Base-by-base conservation (phyloP, 1,284 basidiomycete genomes). In the Apiotrichum gamsii region DNA sequence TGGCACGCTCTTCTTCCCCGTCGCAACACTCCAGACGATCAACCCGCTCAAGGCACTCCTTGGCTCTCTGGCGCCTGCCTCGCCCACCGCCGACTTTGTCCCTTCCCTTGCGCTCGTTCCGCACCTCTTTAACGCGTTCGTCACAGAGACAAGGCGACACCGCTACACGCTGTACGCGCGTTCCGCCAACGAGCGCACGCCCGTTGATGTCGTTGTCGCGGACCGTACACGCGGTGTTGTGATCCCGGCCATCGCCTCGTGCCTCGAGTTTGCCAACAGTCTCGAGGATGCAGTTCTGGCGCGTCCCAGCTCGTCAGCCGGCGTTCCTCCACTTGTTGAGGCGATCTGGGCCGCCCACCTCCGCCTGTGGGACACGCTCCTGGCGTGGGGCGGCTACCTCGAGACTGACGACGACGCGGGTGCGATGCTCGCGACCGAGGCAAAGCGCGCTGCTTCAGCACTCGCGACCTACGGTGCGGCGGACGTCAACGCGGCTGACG, bases 381-480 rank as follows among this genome's bases (percentile, higher is more conserved):
- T 54, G 15, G 29, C 28, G 3, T 72, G 69, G 69, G 67, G 67
- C 20, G 67, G 67, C 19, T 72, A 70, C 42, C 56, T 69, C 39
- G 69, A 70, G 51, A 48, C 58, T 13, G 67, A 72, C 32, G 47
- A 29, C 2, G 38, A 32, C 0, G 67, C 65, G 47, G 47, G 49
- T 5, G 33, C 42, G 13, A 38, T 69, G 5, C 49, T 70, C 5
- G 35, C 48, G 3, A 20, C 28, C 6, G 59, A 59, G 20, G 51
- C 59, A 1, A 39, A 37, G 16, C 43, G 50, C 4, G 60, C 53
- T 0, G 53, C 59, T 13, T 25, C 44, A 1, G 49, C 50, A 0
- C 42, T 62, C 31, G 39, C 57, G 4, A 21, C 34, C 28, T 53
- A 58, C 38, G 49, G 47, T 6, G 49, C 51, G 1, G 19, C 42